Evolutionary conservation across 371 early-diverging fungal species (phyloP).

Genomic region (Mortierella sp.): DNA sequence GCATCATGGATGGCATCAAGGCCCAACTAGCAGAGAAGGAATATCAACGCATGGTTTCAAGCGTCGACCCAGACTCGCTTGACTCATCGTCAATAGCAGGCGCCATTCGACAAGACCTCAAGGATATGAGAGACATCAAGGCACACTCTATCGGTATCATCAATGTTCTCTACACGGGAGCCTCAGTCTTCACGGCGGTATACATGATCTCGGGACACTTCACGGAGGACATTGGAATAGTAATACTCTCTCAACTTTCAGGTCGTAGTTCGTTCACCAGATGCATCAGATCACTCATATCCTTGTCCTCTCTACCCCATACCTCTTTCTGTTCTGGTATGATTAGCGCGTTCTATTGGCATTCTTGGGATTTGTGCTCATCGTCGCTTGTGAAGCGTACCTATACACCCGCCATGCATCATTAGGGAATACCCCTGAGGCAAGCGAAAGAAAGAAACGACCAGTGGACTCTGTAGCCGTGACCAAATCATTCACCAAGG

Average conservation of each 20-base stretch:
- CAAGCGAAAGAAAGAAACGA: constrained; percentile 5
- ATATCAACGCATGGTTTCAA: constrained; percentile 38
- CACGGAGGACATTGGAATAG: constrained; percentile 36
- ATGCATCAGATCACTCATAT: too few species aligned
- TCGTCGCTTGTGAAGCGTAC: constrained; percentile 47
- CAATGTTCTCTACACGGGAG: constrained; percentile 49
- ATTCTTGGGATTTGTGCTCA: constrained; percentile 35
- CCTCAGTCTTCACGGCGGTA: constrained; percentile 42
- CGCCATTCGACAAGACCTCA: constrained; percentile 30
- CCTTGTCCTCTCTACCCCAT: too few species aligned
- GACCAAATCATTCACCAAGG: constrained; percentile 13
- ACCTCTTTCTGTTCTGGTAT: background rate
- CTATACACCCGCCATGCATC: constrained; percentile 39
- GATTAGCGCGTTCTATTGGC: constrained; percentile 34
- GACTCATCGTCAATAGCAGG: constrained; percentile 10
- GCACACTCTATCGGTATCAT: constrained; percentile 37
- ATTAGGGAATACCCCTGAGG: background rate
- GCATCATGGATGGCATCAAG: constrained; percentile 31
- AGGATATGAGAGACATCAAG: constrained; percentile 40
- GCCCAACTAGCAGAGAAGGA: constrained; percentile 45
- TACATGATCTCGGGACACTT: constrained; percentile 48
- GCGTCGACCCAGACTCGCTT: constrained; percentile 15
- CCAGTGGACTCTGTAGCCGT: constrained; percentile 27
- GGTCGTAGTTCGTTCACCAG: background rate
- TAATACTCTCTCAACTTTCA: constrained; percentile 5